A percentile compares a stretch with the other conserved stretches of the same genome.
phyloP scores from a whole-genome alignment of 1,284 basidiomycete species.

The Cutaneotrichosporon cutaneum region DNA sequence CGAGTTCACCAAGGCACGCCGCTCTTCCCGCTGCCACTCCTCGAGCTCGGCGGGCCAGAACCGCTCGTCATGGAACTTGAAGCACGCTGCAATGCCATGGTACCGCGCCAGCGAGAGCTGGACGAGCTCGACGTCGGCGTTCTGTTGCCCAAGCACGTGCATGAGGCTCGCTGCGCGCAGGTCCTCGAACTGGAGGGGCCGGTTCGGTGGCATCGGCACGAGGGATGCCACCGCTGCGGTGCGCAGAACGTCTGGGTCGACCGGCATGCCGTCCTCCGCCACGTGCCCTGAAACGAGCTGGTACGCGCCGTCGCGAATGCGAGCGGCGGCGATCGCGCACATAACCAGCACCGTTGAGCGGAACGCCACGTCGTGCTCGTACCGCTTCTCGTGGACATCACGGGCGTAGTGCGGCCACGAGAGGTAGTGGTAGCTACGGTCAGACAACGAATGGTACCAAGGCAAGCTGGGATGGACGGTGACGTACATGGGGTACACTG shows the following conservation, averaged over 20 bases:
- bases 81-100: conserved; percentile 11
- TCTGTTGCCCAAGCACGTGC: conserved; percentile 19
- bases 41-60: conserved; percentile 17
- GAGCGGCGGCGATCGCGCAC: conserved; percentile 20
- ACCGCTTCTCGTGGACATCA: conserved; percentile 13
- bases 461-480: not conserved
- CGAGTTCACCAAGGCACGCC: conserved; percentile 18
- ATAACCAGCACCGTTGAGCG: conserved; percentile 16
- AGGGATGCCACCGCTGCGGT: conserved; percentile 6
- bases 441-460: not conserved
- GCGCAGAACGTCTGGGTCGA: conserved; percentile 11
- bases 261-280: not conserved
- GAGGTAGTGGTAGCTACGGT: conserved; percentile 23
- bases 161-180: conserved; percentile 20
- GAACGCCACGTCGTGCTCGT: conserved; percentile 17
- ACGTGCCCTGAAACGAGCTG: not conserved
- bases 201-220: not conserved
- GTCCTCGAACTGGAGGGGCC: conserved; percentile 19
- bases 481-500: conserved; percentile 25
- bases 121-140: conserved; percentile 17
- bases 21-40: conserved; percentile 19
- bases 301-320: conserved; percentile 20
- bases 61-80: conserved; percentile 18
- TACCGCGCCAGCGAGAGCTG: conserved; percentile 20
- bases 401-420: conserved; percentile 18